Evolutionary conservation across 1,284 basidiomycete species (phyloP).

Genomic region (Athelia psychrophila): DNA sequence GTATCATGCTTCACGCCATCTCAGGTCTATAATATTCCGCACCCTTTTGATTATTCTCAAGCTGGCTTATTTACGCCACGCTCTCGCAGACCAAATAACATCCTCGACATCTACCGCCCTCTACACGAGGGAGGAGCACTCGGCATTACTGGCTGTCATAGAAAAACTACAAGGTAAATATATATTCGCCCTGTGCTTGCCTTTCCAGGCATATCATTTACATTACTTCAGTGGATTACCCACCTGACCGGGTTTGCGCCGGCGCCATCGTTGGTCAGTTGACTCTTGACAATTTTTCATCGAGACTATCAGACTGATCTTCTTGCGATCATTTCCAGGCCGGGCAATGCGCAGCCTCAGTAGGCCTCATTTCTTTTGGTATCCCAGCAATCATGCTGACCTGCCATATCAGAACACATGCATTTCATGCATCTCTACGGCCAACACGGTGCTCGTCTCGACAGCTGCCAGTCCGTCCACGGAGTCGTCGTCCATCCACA

Average conservation of each 20-base stretch:
- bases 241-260: not conserved
- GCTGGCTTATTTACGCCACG: not conserved
- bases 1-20: not conserved
- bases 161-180: not conserved
- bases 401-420: conserved; percentile 17
- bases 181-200: not conserved
- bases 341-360: not conserved
- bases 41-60: not conserved
- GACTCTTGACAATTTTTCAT: too few relatives aligned
- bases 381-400: not conserved
- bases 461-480: conserved; percentile 30
- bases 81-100: not conserved
- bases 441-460: conserved; percentile 29
- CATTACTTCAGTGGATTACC: not conserved
- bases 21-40: not conserved
- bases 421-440: conserved; percentile 34
- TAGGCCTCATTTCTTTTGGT: not conserved
- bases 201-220: not conserved
- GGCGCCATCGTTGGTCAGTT: not conserved
- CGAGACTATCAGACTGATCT: not conserved
- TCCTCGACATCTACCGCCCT: not conserved
- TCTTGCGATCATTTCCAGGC: not conserved
- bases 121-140: not conserved
- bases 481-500: conserved; percentile 9
- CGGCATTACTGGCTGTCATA: not conserved